A percentile compares a stretch with the other conserved stretches of the same genome.
Evolutionary conservation across 1,284 basidiomycete species (phyloP).

Genomic region (Trichosporon asahii): DNA sequence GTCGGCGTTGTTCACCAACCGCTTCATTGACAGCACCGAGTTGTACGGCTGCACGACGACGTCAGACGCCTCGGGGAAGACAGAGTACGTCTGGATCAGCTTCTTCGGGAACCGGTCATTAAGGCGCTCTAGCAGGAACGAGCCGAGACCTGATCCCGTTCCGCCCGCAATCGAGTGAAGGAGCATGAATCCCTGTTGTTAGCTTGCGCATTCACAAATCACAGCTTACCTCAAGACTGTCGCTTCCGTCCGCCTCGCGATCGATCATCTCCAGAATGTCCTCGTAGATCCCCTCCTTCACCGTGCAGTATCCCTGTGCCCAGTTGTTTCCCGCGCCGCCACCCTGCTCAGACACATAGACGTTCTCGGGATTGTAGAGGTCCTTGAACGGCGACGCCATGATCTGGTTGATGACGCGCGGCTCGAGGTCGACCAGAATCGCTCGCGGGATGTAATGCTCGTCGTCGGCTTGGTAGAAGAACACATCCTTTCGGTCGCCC

Average conservation of each 20-base stretch:
- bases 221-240: slow-evolving; percentile 85
- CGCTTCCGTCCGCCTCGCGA: slow-evolving; percentile 95
- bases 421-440: slow-evolving; percentile 96
- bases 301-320: slow-evolving; percentile 82
- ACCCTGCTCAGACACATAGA: slow-evolving; percentile 90
- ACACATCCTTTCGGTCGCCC: slow-evolving; percentile 96
- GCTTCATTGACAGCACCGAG: slow-evolving; percentile 85
- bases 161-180: slow-evolving; percentile 99
- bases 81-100: slow-evolving; percentile 97
- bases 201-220: too few relatives aligned
- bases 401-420: slow-evolving; percentile 97
- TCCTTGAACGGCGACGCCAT: slow-evolving; percentile 85
- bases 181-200: slow-evolving; percentile 86
- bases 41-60: slow-evolving; percentile 99
- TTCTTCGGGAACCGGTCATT: slow-evolving; percentile 99
- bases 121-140: slow-evolving; percentile 89
- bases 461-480: slow-evolving; percentile 99
- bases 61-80: slow-evolving; percentile 92
- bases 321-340: slow-evolving; percentile 99
- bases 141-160: slow-evolving; percentile 96
- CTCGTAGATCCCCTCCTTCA: slow-evolving; percentile 89
- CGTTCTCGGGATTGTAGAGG: slow-evolving; percentile 97
- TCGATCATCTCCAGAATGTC: slow-evolving; percentile 99
- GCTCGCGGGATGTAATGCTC: slow-evolving; percentile 98
- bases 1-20: slow-evolving; percentile 93